Conservation (phyloP, 2,329 filamentous ascomycete species). For the Verticillium zaregamsianum region DNA sequence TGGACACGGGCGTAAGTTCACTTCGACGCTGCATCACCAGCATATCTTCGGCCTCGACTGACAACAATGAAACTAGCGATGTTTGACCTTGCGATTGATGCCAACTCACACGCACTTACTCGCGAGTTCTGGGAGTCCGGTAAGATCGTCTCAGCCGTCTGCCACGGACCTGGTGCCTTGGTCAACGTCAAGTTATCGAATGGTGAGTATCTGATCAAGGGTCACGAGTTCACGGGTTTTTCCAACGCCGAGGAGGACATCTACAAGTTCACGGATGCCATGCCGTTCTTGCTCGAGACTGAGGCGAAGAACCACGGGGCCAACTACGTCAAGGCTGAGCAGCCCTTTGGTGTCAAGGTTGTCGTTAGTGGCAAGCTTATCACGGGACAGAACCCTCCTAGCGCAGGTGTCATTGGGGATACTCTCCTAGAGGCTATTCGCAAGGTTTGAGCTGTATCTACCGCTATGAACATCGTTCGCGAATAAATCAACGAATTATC, state of each 20-base stretch:
- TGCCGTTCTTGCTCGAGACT: constrained; percentile 57
- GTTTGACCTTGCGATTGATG: constrained; percentile 58
- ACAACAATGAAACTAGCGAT: constrained; percentile 36
- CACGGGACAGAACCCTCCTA: neutral
- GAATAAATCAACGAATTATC: too few species aligned
- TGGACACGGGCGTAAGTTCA: constrained; percentile 41
- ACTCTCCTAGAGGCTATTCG: neutral
- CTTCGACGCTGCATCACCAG: neutral
- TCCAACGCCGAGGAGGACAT: constrained; percentile 51
- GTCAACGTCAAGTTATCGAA: constrained; percentile 47
- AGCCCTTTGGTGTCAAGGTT: neutral
- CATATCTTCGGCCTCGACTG: neutral
- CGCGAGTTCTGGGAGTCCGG: constrained; percentile 55
- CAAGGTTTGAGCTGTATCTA: neutral
- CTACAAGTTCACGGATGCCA: constrained; percentile 39
- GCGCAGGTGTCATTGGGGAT: neutral
- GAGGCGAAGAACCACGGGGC: constrained; percentile 45
- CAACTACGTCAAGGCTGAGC: neutral
- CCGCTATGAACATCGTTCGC: too few species aligned
- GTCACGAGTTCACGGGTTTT: constrained; percentile 57
- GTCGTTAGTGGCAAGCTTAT: neutral
- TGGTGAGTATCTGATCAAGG: constrained; percentile 49
- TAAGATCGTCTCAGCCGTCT: constrained; percentile 62
- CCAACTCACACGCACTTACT: constrained; percentile 53
- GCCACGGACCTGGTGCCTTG: constrained; percentile 63